A percentile compares a stretch with the other conserved stretches of the same genome.
phyloP scores from a whole-genome alignment of 345 rosid genomes.

The Lepidium africanum region DNA sequence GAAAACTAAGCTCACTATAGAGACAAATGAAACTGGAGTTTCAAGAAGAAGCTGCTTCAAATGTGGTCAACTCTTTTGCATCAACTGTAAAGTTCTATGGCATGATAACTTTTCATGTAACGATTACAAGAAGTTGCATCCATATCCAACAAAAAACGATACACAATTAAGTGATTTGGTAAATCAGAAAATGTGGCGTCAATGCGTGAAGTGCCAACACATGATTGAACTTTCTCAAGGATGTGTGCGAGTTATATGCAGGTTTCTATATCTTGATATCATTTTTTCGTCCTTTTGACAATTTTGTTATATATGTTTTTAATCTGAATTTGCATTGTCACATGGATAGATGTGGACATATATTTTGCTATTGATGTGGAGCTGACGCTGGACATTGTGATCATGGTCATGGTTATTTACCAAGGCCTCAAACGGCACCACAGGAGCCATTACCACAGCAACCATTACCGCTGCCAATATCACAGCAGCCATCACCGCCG shows the following conservation, averaged over 20 bases:
- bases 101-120: no score
- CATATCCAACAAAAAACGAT: no score
- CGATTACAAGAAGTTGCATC: no score
- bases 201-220: conserved; percentile 36
- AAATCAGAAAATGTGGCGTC: conserved; percentile 32
- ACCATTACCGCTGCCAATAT: no score
- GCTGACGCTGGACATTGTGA: neutral
- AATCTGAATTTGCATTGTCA: neutral
- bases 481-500: no score
- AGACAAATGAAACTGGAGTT: conserved; percentile 18
- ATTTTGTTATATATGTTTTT: neutral
- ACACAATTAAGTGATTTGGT: no score
- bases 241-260: conserved; percentile 36
- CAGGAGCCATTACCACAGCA: no score
- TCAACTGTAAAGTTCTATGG: no score
- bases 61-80: conserved; percentile 18
- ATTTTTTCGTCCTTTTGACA: neutral
- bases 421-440: no score
- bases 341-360: conserved; percentile 35
- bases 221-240: conserved; percentile 38
- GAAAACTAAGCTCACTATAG: conserved; percentile 28
- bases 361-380: conserved; percentile 47
- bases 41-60: conserved; percentile 38
- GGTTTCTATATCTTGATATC: conserved; percentile 20
- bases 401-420: neutral